Conservation (phyloP, 2,329 filamentous ascomycete species). For the Lachnellula cervina region DNA sequence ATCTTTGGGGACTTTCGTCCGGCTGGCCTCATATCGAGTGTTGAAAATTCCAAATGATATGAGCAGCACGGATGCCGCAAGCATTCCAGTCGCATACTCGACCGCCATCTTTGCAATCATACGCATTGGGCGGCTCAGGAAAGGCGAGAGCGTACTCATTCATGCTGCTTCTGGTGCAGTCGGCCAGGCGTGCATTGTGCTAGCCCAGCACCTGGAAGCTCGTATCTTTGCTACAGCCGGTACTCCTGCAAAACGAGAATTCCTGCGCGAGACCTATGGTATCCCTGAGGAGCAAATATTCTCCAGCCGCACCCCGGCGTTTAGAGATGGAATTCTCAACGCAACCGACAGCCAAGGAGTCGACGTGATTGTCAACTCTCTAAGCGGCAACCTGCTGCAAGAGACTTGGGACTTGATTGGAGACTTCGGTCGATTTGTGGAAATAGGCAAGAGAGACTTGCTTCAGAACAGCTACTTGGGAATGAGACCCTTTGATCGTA, state of each 20-base stretch:
- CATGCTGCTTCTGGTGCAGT: background rate
- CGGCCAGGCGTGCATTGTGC: background rate
- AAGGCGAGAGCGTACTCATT: background rate
- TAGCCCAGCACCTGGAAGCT: background rate
- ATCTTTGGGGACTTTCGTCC: background rate
- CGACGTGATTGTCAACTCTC: background rate
- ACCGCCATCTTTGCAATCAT: background rate
- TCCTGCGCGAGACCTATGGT: background rate
- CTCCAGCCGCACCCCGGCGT: background rate
- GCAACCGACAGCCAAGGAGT: background rate
- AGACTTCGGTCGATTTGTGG: constrained; percentile 32
- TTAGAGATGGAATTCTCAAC: background rate
- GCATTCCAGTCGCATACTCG: background rate
- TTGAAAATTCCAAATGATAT: background rate
- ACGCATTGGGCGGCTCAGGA: background rate
- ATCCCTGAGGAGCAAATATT: background rate
- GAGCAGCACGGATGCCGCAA: background rate
- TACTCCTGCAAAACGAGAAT: background rate
- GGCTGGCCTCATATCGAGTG: too few species aligned
- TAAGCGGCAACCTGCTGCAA: constrained; percentile 19
- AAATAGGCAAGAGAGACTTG: constrained; percentile 29
- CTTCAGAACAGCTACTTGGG: too few species aligned
- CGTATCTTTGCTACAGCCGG: background rate
- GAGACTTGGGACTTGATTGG: constrained; percentile 35
- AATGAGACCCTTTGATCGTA: too few species aligned